Evolutionary conservation across 176 grass and related monocot species (phyloP), one percentile per base, ranked within the genome.

Genomic region (Elymus sibiricus): DNA sequence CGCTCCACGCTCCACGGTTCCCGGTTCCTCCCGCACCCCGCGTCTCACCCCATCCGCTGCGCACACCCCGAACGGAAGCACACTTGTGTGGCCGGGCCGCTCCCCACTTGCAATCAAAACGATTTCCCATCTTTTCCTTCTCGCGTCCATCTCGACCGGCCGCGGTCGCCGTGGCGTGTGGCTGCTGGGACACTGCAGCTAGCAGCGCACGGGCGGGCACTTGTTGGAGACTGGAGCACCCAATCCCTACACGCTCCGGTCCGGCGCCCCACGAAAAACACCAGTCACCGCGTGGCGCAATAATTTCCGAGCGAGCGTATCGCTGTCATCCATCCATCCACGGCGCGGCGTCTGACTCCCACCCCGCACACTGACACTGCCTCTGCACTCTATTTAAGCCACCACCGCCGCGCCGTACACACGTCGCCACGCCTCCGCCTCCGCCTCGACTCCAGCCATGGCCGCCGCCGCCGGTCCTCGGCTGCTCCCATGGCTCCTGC

Each of bases 401-500:
- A 78, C 74, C 86, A 58, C 19, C 71, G 5, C 21, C 64, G 68
- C 47, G 42, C 60, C 29, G 46, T 31, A 49, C 82, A 5, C 27
- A 2, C 38, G 14, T 17, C 55, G 40, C 27, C 61, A 14, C 35
- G 6, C 49, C 76, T 38, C 29, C 79, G 43, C 40, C n/a, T 16
- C 37, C 16, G 16, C 5, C 77, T 46, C 61, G 29, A 5, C 76
- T 79, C 49, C 73, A 64, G 5, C 85, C 47, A 94, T 75, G 72
- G 86, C 84, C 22, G 70, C 24, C 29, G 26, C 42, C 64, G 22
- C 39, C 59, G 89, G 58, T 71, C 34, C 14, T 22, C 35, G 35
- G 53, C 28, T 85, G 29, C 58, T 93, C 22, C 58, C 92, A 34
- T 24, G 78, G 19, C 28, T 90, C n/a, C 46, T 87, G 31, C 35